These are phyloP conservation scores for Kuraishia hungarica DNA, from an alignment of 805 yeast genomes.

Conservation along the genomic window DNA sequence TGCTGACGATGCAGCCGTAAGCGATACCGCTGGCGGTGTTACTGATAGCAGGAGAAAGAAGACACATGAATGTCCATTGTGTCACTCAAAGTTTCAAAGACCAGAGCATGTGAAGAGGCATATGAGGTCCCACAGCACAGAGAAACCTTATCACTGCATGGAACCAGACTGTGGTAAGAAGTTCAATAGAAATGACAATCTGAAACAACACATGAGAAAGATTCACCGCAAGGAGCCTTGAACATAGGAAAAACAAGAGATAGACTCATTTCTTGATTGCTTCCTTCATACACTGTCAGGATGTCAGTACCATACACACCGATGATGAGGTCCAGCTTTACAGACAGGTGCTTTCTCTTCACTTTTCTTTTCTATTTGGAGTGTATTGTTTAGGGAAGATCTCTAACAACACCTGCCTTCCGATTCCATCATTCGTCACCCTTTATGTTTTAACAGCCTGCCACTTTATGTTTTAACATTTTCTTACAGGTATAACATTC, in stretches of 20 bases:
- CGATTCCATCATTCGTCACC: too few relatives aligned
- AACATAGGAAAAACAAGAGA: background rate
- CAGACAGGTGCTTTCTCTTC: too few relatives aligned
- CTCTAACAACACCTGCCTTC: too few relatives aligned
- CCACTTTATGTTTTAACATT: background rate
- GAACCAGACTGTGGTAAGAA: slow-evolving; percentile 43
- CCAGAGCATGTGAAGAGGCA: slow-evolving; percentile 69
- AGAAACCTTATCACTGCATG: slow-evolving; percentile 49
- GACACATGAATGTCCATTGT: slow-evolving; percentile 55
- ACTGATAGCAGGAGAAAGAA: slow-evolving; percentile 32
- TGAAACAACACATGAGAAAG: slow-evolving; percentile 54
- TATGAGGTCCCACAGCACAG: slow-evolving; percentile 48
- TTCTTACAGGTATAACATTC: too few relatives aligned
- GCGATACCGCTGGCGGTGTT: background rate
- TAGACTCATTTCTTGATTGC: background rate
- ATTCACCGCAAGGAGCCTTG: slow-evolving; percentile 31
- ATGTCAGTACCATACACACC: too few relatives aligned
- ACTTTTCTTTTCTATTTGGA: too few relatives aligned
- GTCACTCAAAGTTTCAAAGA: slow-evolving; percentile 54
- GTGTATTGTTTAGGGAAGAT: too few relatives aligned
- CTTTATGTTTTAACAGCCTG: too few relatives aligned
- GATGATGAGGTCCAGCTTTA: too few relatives aligned
- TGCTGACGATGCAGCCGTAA: background rate
- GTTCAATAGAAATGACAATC: slow-evolving; percentile 51
- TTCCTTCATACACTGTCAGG: background rate